Evolutionary conservation across 2,329 filamentous ascomycete species (phyloP).

Genomic region (Alternaria sp.): DNA sequence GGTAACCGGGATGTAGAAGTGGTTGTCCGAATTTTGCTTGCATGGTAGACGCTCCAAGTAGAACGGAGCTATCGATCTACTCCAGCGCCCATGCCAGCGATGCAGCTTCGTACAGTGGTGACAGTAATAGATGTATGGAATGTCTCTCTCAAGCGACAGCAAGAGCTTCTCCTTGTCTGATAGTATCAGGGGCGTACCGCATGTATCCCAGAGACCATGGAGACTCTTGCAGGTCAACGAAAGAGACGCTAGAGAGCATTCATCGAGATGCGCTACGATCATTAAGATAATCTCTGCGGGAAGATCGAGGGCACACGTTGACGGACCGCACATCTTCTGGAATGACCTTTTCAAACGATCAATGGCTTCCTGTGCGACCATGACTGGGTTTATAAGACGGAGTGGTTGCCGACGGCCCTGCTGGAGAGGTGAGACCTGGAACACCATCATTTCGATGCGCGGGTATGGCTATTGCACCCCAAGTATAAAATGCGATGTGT

Average conservation of each 20-base stretch:
- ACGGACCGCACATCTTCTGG: not conserved
- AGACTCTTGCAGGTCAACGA: conserved; percentile 24
- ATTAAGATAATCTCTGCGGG: conserved; percentile 25
- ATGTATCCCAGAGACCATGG: conserved; percentile 5
- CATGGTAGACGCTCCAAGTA: conserved; percentile 10
- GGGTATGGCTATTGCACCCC: not conserved
- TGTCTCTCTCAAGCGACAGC: conserved; percentile 22
- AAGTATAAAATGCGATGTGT: not conserved
- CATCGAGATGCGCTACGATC: conserved; percentile 18
- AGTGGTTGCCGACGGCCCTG: not conserved
- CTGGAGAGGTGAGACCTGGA: not conserved
- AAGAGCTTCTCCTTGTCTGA: conserved; percentile 21
- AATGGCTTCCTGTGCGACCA: not conserved
- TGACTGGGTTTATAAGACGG: not conserved
- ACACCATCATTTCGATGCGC: not conserved
- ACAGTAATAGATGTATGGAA: conserved; percentile 21
- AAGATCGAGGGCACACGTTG: conserved; percentile 15
- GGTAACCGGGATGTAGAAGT: not conserved
- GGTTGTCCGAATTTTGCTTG: not conserved
- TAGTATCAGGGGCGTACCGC: not conserved
- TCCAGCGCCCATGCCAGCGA: conserved; percentile 24
- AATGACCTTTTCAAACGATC: conserved; percentile 3
- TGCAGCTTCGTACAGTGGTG: conserved; percentile 26
- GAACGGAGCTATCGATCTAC: conserved; percentile 1
- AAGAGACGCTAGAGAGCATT: conserved; percentile 11